Evolutionary conservation across 352 stramenopile species (phyloP), one percentile per base, ranked within the genome.

Genomic region (Phytopythium sindhum): DNA sequence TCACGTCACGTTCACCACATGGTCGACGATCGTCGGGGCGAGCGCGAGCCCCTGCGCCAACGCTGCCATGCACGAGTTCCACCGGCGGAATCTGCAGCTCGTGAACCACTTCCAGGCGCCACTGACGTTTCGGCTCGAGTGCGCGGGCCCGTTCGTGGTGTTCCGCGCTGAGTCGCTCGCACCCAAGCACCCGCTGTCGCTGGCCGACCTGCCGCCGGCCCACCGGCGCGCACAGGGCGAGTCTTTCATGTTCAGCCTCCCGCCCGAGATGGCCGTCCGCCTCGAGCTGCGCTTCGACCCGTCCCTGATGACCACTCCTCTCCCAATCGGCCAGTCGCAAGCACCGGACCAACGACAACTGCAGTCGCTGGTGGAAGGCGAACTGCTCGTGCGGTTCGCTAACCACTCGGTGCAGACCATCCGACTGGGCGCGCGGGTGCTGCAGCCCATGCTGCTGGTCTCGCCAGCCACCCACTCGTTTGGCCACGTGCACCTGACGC

Each of bases 1-100:
- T 42, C 77, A 88, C 60, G 68, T 88, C 68, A 80, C 79, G 55
- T 94, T 94, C 65, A 88, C 79, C 47, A 93, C 82, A 24, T 95
- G 82, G 84, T 88, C 79, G 15, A 90, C 80, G 35, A 31, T 59
- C 24, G 39, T 59, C 33, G 35, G 53, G 6, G 28, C 53, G n/a
- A 44, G 12, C 53, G 17, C 47, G 47, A 66, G 26, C 50, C 39
- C 23, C 10, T 24, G 4, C 39, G 39, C 55, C 9, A 57, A 68
- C 7, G 59, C 71, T 24, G 63, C 60, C 42, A 63, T 65, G 29
- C 75, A 92, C 56, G 51, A 57, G 2, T 88, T 84, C 57, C 84
- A 91, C 47, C 73, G 64, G 10, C 73, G 75, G 15, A 69, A 88
- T 39, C 33, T 93, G 17, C 73, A 74, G 33, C 69, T 95, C 14